Conservation (phyloP, 208 protist genomes). For the Herpetomonas tarakana region DNA sequence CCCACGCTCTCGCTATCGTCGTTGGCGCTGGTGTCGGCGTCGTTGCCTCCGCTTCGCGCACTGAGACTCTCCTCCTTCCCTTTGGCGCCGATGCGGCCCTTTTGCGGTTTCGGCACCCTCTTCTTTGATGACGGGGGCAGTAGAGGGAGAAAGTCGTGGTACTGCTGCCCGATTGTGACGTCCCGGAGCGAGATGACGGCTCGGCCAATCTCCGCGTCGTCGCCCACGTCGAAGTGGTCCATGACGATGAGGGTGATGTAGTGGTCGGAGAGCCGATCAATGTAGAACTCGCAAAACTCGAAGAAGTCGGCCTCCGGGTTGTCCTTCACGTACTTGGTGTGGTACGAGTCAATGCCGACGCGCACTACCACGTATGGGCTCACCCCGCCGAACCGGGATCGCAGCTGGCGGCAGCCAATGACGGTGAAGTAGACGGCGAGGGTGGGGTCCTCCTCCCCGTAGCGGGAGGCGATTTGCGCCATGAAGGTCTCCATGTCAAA, state of each 20-base stretch:
- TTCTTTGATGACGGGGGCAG: constrained; percentile 22
- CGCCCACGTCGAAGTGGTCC: constrained; percentile 59
- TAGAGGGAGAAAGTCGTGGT: constrained; percentile 70
- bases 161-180: constrained; percentile 35
- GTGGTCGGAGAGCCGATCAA: constrained; percentile 40
- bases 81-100: not conserved
- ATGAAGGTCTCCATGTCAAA: constrained; percentile 87
- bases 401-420: constrained; percentile 64
- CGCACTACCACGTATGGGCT: constrained; percentile 74
- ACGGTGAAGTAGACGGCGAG: constrained; percentile 76
- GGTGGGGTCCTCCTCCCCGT: constrained; percentile 68
- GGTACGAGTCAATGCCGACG: constrained; percentile 62
- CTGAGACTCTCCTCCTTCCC: not conserved
- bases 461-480: constrained; percentile 46
- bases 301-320: constrained; percentile 78
- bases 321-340: constrained; percentile 64
- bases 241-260: constrained; percentile 71
- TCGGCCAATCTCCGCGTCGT: constrained; percentile 60
- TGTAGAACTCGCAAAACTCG: constrained; percentile 78
- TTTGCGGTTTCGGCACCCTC: constrained; percentile 11
- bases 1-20: not conserved
- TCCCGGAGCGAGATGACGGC: constrained; percentile 49
- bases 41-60: not conserved
- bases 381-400: constrained; percentile 43
- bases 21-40: not conserved